phyloP scores from a whole-genome alignment of 2,329 filamentous ascomycete species.

The Nemania bipapillata region DNA sequence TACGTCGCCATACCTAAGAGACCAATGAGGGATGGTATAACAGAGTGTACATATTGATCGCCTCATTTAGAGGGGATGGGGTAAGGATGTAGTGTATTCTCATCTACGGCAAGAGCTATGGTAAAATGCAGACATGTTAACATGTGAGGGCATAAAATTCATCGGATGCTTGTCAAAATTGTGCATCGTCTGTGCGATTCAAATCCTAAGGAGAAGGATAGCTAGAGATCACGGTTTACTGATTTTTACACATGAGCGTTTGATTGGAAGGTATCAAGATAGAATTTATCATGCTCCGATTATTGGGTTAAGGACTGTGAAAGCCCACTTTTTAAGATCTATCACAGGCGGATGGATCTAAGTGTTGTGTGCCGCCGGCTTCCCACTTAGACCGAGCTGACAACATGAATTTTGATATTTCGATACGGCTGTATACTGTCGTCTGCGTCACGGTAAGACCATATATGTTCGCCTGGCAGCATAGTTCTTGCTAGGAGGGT shows the following conservation, averaged over 20 bases:
- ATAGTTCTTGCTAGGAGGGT: conserved; percentile 7
- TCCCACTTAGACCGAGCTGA: conserved; percentile 15
- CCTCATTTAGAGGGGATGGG: conserved; percentile 22
- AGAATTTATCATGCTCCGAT: conserved; percentile 21
- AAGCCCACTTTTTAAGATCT: conserved; percentile 19
- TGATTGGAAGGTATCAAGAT: conserved; percentile 35
- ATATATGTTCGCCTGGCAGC: conserved; percentile 1
- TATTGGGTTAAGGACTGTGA: conserved; percentile 10
- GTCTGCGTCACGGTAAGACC: conserved; percentile 12
- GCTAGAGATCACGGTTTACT: conserved; percentile 42
- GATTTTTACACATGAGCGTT: conserved; percentile 26
- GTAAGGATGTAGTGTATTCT: conserved; percentile 24
- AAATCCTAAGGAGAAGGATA: conserved; percentile 34
- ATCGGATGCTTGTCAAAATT: conserved; percentile 27
- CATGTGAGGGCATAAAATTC: conserved; percentile 13
- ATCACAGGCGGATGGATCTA: conserved; percentile 24
- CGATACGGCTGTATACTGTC: conserved; percentile 16
- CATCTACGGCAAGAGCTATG: conserved; percentile 28
- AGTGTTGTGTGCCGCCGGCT: conserved; percentile 21
- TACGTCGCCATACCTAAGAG: conserved; percentile 30
- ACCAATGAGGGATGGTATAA: conserved; percentile 42
- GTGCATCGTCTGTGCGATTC: conserved; percentile 40
- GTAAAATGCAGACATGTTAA: conserved; percentile 14
- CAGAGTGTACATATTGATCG: conserved; percentile 26
- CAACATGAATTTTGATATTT: conserved; percentile 8